These are phyloP conservation scores for Furculomyces boomerangus DNA, from an alignment of 371 early-diverging fungal species.

Conservation along the genomic window DNA sequence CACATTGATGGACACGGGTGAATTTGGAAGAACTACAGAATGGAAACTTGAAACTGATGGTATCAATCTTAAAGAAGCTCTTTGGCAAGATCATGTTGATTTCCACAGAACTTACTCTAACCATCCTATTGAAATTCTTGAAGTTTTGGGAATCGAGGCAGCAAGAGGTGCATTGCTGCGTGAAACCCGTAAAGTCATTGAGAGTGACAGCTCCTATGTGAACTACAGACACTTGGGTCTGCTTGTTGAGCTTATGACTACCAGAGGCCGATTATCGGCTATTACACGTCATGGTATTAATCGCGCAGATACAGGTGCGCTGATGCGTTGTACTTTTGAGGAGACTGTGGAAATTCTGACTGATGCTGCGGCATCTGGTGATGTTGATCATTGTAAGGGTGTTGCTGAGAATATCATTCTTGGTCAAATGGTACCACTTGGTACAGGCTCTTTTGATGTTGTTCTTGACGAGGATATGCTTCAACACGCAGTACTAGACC, in stretches of 20 bases:
- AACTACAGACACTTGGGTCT: slow-evolving; percentile 96
- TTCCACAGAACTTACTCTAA: slow-evolving; percentile 73
- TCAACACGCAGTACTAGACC: slow-evolving; percentile 33
- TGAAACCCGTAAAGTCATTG: slow-evolving; percentile 93
- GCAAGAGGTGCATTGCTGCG: slow-evolving; percentile 79
- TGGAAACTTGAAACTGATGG: slow-evolving; percentile 97
- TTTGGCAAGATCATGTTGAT: slow-evolving; percentile 75
- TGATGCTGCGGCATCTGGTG: slow-evolving; percentile 92
- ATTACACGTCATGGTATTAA: slow-evolving; percentile 99
- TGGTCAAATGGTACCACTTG: slow-evolving; percentile 96
- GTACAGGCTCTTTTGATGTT: slow-evolving; percentile 93
- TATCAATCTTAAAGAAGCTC: slow-evolving; percentile 74
- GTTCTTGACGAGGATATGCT: slow-evolving; percentile 84
- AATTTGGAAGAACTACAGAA: slow-evolving; percentile 48
- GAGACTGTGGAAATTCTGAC: slow-evolving; percentile 99
- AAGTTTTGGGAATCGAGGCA: slow-evolving; percentile 97
- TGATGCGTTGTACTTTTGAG: slow-evolving; percentile 98
- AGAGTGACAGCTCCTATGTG: slow-evolving; percentile 97
- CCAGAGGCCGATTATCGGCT: slow-evolving; percentile 86
- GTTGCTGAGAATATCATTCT: slow-evolving; percentile 98
- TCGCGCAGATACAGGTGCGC: slow-evolving; percentile 87
- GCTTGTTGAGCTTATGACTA: slow-evolving; percentile 97
- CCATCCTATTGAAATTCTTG: slow-evolving; percentile 80
- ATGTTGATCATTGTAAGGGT: slow-evolving; percentile 85
- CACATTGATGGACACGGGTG: slow-evolving; percentile 34